Evolutionary conservation across 306 rosid genomes (phyloP), one percentile per base, ranked within the genome.

Genomic region (Cajanus cajan): DNA sequence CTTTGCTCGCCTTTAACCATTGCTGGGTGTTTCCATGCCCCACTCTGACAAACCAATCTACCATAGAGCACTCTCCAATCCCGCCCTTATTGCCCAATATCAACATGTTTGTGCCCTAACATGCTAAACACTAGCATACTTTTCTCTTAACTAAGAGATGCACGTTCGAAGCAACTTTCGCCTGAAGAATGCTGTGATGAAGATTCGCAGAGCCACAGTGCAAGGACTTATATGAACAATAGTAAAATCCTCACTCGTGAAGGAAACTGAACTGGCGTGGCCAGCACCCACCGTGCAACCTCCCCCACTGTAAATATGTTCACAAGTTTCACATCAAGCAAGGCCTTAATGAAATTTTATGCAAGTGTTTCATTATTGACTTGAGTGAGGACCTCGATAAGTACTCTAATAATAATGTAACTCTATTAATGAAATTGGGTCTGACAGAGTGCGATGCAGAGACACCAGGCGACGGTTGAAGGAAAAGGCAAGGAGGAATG

Each of bases 241-340:
- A 34, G 77, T 92, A 94, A 83, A 94, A 94, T 71, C 97, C 44
- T 74, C 86, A 43, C 10, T 97, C 98, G 4, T 92, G 78, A 65
- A 90, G 51, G 76, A n/a, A 94, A 94, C 76, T 94, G 97, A n/a
- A 94, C 96, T 2, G 94, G 97, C 5, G 96, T 92, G 4, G 96
- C 54, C 31, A 94, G 88, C 68, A 86, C 90, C 98, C 96, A 94
- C 79, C 93, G 78, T 28, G 76, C 10, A 65, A 92, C 69, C 84
- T 88, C 88, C 7, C 96, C 98, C 5, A 92, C 50, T 0, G 68
- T 94, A 41, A 94, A 82, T 93, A 86, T 90, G 44, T 94, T 92
- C 39, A 92, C 88, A 6, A 92, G 69, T 78, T 87, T 92, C 1
- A 73, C 52, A 31, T 94, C 98, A 22, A 94, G 68, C 5, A 28